These are phyloP conservation scores for Giardia duodenalis DNA, from an alignment of 208 protist species.

Conservation along the genomic window DNA sequence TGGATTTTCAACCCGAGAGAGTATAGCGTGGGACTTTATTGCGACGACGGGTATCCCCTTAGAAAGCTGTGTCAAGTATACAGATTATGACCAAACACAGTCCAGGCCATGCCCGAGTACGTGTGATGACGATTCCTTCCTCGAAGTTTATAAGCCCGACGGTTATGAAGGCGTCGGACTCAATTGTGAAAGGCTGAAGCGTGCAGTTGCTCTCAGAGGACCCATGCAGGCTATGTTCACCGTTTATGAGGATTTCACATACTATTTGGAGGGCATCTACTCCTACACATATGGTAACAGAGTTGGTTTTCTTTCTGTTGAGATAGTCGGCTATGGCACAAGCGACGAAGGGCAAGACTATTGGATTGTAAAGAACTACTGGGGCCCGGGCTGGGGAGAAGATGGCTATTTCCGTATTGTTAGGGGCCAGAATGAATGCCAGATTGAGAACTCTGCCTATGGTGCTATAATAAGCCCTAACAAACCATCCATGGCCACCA, in stretches of 20 bases:
- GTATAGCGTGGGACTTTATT: background rate
- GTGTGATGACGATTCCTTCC: background rate
- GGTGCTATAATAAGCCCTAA: too few species aligned
- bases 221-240: background rate
- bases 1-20: background rate
- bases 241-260: slow-evolving; percentile 51
- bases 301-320: slow-evolving; percentile 40
- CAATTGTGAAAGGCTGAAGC: background rate
- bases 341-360: background rate
- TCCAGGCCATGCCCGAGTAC: background rate
- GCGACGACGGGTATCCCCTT: background rate
- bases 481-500: too few species aligned
- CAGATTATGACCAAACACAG: background rate
- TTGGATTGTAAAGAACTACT: slow-evolving; percentile 29
- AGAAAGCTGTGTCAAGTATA: slow-evolving; percentile 7
- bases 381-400: slow-evolving; percentile 30
- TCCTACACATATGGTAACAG: slow-evolving; percentile 39
- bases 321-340: slow-evolving; percentile 33
- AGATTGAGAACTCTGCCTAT: slow-evolving; percentile 20
- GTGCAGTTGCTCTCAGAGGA: background rate
- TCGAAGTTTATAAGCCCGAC: background rate
- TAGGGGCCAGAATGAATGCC: slow-evolving; percentile 16
- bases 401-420: slow-evolving; percentile 29
- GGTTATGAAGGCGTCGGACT: background rate
- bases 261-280: slow-evolving; percentile 54